Conservation (phyloP, 129 eudicot genomes). For the Solidago caesia region DNA sequence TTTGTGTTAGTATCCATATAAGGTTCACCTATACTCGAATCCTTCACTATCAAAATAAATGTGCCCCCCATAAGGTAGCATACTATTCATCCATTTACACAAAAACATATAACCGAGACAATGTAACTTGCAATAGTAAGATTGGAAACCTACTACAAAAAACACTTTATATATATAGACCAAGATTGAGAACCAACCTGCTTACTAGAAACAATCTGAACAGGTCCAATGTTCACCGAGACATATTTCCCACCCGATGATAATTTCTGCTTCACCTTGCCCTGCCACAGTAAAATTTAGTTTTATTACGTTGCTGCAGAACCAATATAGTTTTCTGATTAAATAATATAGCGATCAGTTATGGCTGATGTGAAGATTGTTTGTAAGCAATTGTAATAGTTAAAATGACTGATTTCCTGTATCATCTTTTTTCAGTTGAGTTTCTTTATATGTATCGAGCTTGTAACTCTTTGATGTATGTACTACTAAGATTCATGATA, state of each 20-base stretch:
- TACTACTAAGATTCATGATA: not conserved
- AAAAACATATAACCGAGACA: not conserved
- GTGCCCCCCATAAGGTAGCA: not conserved
- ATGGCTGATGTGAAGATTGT: not conserved
- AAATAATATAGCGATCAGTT: not conserved
- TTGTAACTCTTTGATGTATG: not conserved
- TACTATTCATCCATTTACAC: not conserved
- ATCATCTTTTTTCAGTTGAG: not conserved
- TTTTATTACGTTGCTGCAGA: not conserved
- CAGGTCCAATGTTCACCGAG: conserved; percentile 95
- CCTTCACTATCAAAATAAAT: not conserved
- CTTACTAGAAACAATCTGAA: conserved; percentile 81
- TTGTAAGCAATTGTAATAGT: not conserved
- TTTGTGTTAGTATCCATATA: not conserved
- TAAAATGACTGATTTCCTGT: not conserved
- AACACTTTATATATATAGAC: not conserved
- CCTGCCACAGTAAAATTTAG: conserved; percentile 38
- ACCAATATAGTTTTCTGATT: not conserved
- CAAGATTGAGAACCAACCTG: conserved; percentile 54
- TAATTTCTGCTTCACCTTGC: conserved; percentile 79
- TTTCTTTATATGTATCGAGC: not conserved
- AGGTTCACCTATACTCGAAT: not conserved
- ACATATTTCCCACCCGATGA: conserved; percentile 96
- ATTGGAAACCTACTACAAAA: not conserved
- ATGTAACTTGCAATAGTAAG: not conserved